Conservation (phyloP, 176 grass and related monocot genomes). For the Oryza meridionalis region DNA sequence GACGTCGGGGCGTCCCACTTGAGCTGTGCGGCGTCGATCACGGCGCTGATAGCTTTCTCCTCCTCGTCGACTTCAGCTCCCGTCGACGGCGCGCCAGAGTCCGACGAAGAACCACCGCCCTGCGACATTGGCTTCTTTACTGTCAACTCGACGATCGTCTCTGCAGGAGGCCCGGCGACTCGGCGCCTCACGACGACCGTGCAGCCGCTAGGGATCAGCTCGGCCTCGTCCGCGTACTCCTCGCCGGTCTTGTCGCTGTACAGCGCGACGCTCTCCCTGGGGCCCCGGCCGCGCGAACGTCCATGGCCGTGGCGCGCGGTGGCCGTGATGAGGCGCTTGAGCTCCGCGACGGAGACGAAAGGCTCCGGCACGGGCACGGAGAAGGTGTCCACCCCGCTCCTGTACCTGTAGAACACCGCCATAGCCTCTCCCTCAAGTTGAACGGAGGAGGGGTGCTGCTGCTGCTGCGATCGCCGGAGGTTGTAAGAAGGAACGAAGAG, state of each 20-base stretch:
- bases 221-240: constrained; percentile 10
- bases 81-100: background rate
- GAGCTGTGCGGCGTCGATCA: constrained; percentile 32
- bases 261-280: constrained; percentile 33
- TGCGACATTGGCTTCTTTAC: background rate
- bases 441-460: background rate
- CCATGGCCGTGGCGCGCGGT: constrained; percentile 41
- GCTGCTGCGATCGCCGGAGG: background rate
- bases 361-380: constrained; percentile 33
- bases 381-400: constrained; percentile 38
- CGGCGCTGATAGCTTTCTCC: constrained; percentile 18
- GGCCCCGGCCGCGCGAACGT: constrained; percentile 31
- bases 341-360: constrained; percentile 29
- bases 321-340: constrained; percentile 32
- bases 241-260: constrained; percentile 16
- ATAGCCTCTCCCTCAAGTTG: background rate
- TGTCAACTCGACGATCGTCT: constrained; percentile 13
- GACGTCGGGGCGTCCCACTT: background rate
- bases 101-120: background rate
- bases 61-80: background rate
- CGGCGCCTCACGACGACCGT: constrained; percentile 37
- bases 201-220: background rate
- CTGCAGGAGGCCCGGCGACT: constrained; percentile 29
- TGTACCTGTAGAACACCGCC: constrained; percentile 43
- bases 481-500: background rate